phyloP scores from a whole-genome alignment of 2,329 filamentous ascomycete genomes.

The Tolypocladium paradoxum region DNA sequence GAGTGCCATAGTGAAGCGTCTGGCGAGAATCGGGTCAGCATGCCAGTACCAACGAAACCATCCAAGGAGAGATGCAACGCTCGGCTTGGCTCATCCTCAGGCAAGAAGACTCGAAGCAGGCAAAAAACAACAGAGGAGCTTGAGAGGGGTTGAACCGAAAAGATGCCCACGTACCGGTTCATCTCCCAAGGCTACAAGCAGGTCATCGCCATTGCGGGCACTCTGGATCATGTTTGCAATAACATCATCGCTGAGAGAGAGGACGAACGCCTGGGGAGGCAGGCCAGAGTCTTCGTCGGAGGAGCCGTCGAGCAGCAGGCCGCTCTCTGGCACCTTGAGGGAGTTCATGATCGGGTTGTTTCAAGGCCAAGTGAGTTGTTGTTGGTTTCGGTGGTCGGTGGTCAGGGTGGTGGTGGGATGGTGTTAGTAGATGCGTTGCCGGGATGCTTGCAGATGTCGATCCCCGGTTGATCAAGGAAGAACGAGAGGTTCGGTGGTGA shows the following conservation, averaged over 20 bases:
- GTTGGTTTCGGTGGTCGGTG: background rate
- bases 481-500: background rate
- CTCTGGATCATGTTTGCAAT: constrained; percentile 54
- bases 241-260: constrained; percentile 45
- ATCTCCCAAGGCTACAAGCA: constrained; percentile 47
- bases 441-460: background rate
- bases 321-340: constrained; percentile 45
- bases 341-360: constrained; percentile 32
- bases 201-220: constrained; percentile 42
- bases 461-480: constrained; percentile 25
- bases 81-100: background rate
- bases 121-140: background rate
- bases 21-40: constrained; percentile 13
- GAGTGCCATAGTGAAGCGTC: constrained; percentile 44
- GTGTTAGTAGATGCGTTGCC: background rate
- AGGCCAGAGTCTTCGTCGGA: constrained; percentile 30
- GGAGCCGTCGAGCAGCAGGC: constrained; percentile 45
- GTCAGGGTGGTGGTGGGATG: background rate
- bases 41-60: background rate
- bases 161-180: constrained; percentile 43
- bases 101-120: background rate
- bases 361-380: background rate
- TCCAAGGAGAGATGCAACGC: background rate
- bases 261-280: constrained; percentile 44
- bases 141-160: background rate